Evolutionary conservation across 1,139 yeast species (phyloP), one percentile per base, ranked within the genome.

Genomic region (Wickerhamiella pararugosa): DNA sequence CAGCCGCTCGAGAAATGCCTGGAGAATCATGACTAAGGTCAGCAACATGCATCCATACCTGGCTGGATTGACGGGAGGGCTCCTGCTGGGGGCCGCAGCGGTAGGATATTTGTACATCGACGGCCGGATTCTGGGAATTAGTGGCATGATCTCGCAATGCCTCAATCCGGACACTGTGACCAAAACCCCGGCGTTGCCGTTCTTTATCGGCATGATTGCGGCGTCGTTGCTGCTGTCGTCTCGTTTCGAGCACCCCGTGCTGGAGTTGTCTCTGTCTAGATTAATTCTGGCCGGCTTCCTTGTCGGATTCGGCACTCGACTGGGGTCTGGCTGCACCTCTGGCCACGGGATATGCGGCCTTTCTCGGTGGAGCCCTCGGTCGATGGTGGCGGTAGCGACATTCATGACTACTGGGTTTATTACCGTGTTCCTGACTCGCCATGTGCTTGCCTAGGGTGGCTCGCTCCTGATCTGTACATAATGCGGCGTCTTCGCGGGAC

Each of bases 331-430:
- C 5, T 38, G 41, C 33, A 38, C 41, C 15, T 38, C 41, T 21
- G 41, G 41, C 10, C 41, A 38, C 29, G 41, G 41, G 10, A 15
- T 38, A 9, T 38, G 41, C 36, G 41, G 41, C 27, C 29, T 38
- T 5, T 33, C 37, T 9, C 32, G 41, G 28, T 38, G 36, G 41
- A 38, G 41, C 33, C 25, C 29, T 5, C 41, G 41, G 7, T 38
- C 41, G 9, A n/a, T 38, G 32, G 41, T n/a, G 4, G 41, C 41
- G 7, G 41, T 38, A 5, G 15, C 29, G 29, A 33, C 36, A 4
- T 38, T 38, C 25, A 38, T 38, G 41, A 36, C 41, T 7, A n/a
- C 37, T 6, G 41, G 36, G 5, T 32, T 33, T 10, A 28, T 15
- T n/a, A 38, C 41, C 5, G 41, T 38, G 8, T 38, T 21, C 25